A percentile compares a stretch with the other conserved stretches of the same genome.
phyloP scores from a whole-genome alignment of 2,329 filamentous ascomycete species.

The Penicillium crustosum region DNA sequence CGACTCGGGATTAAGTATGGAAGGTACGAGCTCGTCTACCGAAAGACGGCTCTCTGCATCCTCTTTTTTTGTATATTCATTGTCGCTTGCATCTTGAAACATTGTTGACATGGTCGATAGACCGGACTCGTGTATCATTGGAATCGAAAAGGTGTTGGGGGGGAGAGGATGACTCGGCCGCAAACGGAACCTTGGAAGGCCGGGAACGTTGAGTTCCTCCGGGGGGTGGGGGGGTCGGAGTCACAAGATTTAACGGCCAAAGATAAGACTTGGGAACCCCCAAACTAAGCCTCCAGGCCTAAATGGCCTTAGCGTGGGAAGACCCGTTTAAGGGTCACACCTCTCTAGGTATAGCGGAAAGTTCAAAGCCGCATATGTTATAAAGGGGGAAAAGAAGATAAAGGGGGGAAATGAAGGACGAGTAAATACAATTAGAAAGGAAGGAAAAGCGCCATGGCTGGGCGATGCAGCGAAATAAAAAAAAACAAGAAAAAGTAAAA shows the following conservation, averaged over 20 bases:
- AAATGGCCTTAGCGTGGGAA: conserved; percentile 21
- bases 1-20: conserved; percentile 12
- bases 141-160: background rate
- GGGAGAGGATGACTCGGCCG: conserved; percentile 4
- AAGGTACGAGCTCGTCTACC: conserved; percentile 14
- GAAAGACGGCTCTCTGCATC: background rate
- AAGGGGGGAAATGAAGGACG: background rate
- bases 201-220: background rate
- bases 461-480: conserved; percentile 4
- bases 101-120: conserved; percentile 3
- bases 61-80: conserved; percentile 8
- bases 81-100: conserved; percentile 17
- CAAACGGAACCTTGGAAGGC: conserved; percentile 10
- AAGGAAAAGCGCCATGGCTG: background rate
- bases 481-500: background rate
- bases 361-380: background rate
- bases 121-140: background rate
- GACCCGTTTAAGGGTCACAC: conserved; percentile 24
- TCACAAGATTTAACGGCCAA: background rate
- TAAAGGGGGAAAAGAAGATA: conserved; percentile 3
- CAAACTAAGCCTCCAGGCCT: background rate
- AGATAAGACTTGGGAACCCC: conserved; percentile 7
- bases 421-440: background rate
- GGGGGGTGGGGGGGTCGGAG: conserved; percentile 3
- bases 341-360: conserved; percentile 3